These are phyloP conservation scores for Arabidopsis lyrata DNA, from an alignment of 441 rosid genomes.

Conservation along the genomic window DNA sequence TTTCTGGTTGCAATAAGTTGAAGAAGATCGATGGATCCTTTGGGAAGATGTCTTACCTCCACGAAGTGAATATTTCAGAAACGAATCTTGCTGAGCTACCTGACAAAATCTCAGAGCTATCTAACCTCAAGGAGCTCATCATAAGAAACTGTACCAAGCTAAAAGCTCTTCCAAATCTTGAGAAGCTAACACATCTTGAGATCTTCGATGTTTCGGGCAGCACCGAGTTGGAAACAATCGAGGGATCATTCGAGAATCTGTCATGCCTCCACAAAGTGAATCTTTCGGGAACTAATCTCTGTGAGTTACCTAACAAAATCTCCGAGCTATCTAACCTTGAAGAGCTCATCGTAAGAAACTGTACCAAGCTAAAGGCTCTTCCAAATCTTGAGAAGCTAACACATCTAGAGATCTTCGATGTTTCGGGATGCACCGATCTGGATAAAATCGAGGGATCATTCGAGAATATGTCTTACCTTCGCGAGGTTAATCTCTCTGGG, in stretches of 20 bases:
- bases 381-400: conserved; percentile 43
- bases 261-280: conserved; percentile 48
- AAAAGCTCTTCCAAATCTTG: conserved; percentile 39
- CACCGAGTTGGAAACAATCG: conserved; percentile 18
- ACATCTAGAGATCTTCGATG: conserved; percentile 51
- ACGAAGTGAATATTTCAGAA: conserved; percentile 52
- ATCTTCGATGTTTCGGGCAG: conserved; percentile 54
- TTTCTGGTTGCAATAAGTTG: conserved; percentile 52
- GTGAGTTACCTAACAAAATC: conserved; percentile 41
- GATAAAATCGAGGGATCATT: conserved; percentile 46
- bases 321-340: conserved; percentile 39
- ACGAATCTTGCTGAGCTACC: conserved; percentile 48
- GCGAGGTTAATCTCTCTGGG: conserved; percentile 48
- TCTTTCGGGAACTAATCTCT: conserved; percentile 54
- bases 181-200: conserved; percentile 45
- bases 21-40: conserved; percentile 45
- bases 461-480: conserved; percentile 47
- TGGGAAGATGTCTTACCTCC: conserved; percentile 46
- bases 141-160: conserved; percentile 47
- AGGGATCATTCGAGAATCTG: conserved; percentile 47
- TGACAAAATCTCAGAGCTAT: conserved; percentile 30
- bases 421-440: conserved; percentile 45
- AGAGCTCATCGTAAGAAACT: conserved; percentile 49
- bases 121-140: conserved; percentile 46
- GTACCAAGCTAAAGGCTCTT: conserved; percentile 38